Evolutionary conservation across 768 basidiomycete species (phyloP), one percentile per base, ranked within the genome.

Genomic region (Lactarius tabidus): DNA sequence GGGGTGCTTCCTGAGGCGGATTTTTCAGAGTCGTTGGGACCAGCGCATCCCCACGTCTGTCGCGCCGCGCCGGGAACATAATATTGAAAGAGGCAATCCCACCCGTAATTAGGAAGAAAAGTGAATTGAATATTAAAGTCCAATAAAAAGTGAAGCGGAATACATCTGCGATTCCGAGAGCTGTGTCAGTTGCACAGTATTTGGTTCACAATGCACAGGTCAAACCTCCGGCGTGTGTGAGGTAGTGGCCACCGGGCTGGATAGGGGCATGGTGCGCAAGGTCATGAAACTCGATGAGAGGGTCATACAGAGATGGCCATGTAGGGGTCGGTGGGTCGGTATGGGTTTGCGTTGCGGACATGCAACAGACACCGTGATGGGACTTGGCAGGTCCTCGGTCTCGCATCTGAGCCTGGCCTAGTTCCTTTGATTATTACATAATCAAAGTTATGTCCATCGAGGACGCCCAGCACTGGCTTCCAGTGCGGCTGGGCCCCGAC

Each of bases 141-240:
- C 69, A 70, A 39, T 58, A 70, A 38, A 70, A 70, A 8, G 67
- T 70, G 61, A 65, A 70, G 39, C 64, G 67, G 58, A 70, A 68
- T n/a, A 65, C 69, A 20, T 70, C 69, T 70, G 52, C 39, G 26
- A 18, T 33, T 57, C 48, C 18, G 23, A 57, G 26, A 48, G 48
- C 29, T n/a, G 55, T 51, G 55, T 65, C 43, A 51, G 64, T 45
- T 45, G 31, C 9, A 35, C 52, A 15, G 14, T 14, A 48, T 23
- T 26, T 6, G 18, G 26, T 31, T 31, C n/a, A 39, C 52, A 54
- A 29, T 20, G 26, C 38, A 59, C 31, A 33, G 35, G 52, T 23
- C 60, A 57, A 43, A 66, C 65, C 65, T 54, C 56, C 39, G 2
- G 38, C 61, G 17, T 62, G 56, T 29, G 31, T 62, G 6, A 66